phyloP scores from a whole-genome alignment of 176 grass and related monocot genomes.

The Cymbopogon citratus region DNA sequence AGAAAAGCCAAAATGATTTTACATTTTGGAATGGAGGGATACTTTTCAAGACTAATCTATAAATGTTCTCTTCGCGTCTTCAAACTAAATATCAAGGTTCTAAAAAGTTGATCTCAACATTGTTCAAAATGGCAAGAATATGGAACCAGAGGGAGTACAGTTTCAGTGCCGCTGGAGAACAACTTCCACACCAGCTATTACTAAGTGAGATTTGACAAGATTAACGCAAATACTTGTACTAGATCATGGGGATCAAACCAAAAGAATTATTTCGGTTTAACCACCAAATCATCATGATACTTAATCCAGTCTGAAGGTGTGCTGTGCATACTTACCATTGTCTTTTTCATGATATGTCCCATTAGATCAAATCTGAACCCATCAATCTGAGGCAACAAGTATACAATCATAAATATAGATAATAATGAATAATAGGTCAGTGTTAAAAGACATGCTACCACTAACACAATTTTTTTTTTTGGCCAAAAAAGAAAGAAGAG shows the following conservation, averaged over 20 bases:
- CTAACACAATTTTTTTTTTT: neutral
- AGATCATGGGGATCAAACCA: neutral
- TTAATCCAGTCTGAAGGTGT: neutral
- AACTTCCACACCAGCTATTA: neutral
- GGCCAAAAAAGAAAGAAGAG: neutral
- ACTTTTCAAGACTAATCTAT: neutral
- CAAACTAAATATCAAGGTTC: neutral
- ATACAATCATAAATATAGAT: slow-evolving; percentile 25
- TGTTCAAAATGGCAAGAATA: neutral
- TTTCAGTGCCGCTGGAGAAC: neutral
- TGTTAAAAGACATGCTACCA: slow-evolving; percentile 5
- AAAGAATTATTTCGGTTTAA: neutral
- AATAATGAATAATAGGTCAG: neutral
- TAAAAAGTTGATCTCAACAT: neutral
- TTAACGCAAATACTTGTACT: neutral
- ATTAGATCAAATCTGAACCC: slow-evolving; percentile 97
- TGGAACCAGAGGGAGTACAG: neutral
- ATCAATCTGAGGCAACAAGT: slow-evolving; percentile 52
- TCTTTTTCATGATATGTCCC: slow-evolving; percentile 92
- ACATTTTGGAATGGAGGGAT: neutral
- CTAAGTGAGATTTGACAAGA: neutral
- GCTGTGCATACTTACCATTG: slow-evolving; percentile 61
- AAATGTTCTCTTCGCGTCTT: neutral
- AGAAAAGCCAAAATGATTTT: neutral
- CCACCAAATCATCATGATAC: neutral